phyloP scores from a whole-genome alignment of 2,329 filamentous ascomycete genomes.

The Acarospora socialis region DNA sequence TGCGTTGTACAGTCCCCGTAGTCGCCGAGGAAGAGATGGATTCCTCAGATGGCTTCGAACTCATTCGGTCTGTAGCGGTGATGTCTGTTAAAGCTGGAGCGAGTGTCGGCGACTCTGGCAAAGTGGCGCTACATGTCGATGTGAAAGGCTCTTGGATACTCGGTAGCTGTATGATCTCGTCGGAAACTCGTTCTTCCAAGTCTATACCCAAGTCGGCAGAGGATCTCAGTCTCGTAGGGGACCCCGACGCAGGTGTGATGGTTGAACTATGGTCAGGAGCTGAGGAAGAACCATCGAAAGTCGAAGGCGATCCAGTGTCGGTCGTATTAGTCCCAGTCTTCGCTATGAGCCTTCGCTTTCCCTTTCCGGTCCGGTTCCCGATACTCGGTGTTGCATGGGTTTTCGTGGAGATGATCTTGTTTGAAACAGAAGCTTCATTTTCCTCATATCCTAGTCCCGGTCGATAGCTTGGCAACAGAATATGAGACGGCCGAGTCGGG shows the following conservation, averaged over 20 bases:
- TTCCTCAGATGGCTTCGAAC: conserved; percentile 10
- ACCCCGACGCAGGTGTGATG: not conserved
- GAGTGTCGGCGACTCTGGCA: not conserved
- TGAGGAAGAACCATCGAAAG: not conserved
- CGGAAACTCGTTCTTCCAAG: conserved; percentile 2
- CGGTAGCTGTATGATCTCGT: conserved; percentile 11
- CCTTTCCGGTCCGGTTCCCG: not conserved
- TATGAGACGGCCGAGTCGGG: conserved; percentile 13
- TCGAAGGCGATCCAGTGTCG: not conserved
- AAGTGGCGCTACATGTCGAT: not conserved
- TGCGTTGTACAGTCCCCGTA: conserved; percentile 12
- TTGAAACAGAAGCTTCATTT: not conserved
- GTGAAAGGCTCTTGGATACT: conserved; percentile 2
- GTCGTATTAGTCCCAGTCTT: not conserved
- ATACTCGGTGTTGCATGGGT: not conserved
- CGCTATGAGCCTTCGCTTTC: not conserved
- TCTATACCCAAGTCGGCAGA: not conserved
- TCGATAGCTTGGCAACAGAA: conserved; percentile 10
- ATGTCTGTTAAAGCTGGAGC: not conserved
- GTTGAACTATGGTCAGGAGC: not conserved
- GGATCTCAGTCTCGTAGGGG: not conserved
- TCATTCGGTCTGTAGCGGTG: conserved; percentile 4
- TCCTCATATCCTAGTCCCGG: no score
- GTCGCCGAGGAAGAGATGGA: conserved; percentile 13
- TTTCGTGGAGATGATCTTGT: not conserved